A percentile compares a stretch with the other conserved stretches of the same genome.
These are phyloP conservation scores for Rhodocollybia butyracea DNA, from an alignment of 768 basidiomycete species.

Conservation along the genomic window DNA sequence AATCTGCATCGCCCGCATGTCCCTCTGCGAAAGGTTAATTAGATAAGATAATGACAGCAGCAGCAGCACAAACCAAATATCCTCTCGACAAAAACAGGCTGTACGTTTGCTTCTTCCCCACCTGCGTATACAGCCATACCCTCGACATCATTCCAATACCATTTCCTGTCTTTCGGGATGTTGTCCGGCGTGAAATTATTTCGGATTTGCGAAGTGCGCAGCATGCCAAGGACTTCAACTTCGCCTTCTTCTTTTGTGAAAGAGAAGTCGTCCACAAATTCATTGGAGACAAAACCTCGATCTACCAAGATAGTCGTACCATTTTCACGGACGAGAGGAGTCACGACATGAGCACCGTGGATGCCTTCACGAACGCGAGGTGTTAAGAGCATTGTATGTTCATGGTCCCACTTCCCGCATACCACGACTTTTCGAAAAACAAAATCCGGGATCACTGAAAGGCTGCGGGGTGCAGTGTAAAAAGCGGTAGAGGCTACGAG, in stretches of 20 bases:
- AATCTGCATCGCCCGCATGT: slow-evolving; percentile 69
- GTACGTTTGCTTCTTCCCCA: slow-evolving; percentile 66
- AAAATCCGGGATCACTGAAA: slow-evolving; percentile 83
- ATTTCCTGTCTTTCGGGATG: slow-evolving; percentile 69
- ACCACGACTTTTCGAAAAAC: slow-evolving; percentile 81
- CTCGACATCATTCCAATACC: slow-evolving; percentile 90
- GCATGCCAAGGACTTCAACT: slow-evolving; percentile 82
- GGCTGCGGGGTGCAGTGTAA: slow-evolving; percentile 39
- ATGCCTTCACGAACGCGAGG: slow-evolving; percentile 89
- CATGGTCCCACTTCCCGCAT: slow-evolving; percentile 76
- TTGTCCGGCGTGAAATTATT: slow-evolving; percentile 91
- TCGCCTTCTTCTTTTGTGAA: slow-evolving; percentile 43
- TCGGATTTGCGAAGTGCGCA: slow-evolving; percentile 70
- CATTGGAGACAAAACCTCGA: slow-evolving; percentile 82
- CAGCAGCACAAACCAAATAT: slow-evolving; percentile 68
- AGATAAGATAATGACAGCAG: background rate
- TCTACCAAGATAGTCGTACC: slow-evolving; percentile 89
- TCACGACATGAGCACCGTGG: slow-evolving; percentile 84
- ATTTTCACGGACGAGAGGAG: slow-evolving; percentile 76
- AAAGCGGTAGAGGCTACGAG: background rate
- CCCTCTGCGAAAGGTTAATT: slow-evolving; percentile 57
- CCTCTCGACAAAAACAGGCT: slow-evolving; percentile 88
- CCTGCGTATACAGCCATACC: slow-evolving; percentile 79
- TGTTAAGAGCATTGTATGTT: slow-evolving; percentile 73
- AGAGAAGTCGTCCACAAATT: slow-evolving; percentile 28